Evolutionary conservation across 1,139 yeast genomes (phyloP).

Genomic region (Zhuliangozyma parablackwelliae): DNA sequence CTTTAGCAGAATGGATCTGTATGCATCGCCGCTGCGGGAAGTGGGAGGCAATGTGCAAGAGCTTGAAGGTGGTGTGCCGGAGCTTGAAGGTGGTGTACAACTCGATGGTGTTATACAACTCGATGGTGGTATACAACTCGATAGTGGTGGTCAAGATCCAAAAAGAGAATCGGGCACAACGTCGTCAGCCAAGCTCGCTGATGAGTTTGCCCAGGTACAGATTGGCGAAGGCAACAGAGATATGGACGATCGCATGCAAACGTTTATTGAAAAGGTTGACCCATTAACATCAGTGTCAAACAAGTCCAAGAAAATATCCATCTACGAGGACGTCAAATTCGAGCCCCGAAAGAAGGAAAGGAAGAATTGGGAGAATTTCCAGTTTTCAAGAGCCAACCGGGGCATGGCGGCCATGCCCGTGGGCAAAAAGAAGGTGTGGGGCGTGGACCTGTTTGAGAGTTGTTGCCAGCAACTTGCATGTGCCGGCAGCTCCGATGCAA

Average conservation of each 20-base stretch:
- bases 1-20: not conserved
- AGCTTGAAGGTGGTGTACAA: too few relatives aligned
- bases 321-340: conserved; percentile 31
- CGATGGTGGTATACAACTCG: too few relatives aligned
- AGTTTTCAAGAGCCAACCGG: conserved; percentile 9
- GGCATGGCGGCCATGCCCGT: not conserved
- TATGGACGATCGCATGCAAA: conserved; percentile 21
- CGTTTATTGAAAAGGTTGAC: conserved; percentile 38
- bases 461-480: conserved; percentile 6
- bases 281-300: conserved; percentile 35
- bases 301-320: conserved; percentile 31
- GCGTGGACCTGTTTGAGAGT: conserved; percentile 7
- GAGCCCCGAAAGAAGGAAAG: conserved; percentile 30
- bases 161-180: not conserved
- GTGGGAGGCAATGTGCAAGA: too few relatives aligned
- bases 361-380: conserved; percentile 36
- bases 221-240: conserved; percentile 11
- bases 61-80: too few relatives aligned
- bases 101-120: too few relatives aligned
- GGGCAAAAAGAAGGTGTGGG: too few relatives aligned
- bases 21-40: too few relatives aligned
- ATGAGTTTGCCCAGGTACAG: conserved; percentile 38
- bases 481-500: conserved; percentile 2
- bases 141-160: too few relatives aligned
- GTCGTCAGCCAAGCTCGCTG: conserved; percentile 15